phyloP scores from a whole-genome alignment of 306 rosid species.

The Cicer judaicum region DNA sequence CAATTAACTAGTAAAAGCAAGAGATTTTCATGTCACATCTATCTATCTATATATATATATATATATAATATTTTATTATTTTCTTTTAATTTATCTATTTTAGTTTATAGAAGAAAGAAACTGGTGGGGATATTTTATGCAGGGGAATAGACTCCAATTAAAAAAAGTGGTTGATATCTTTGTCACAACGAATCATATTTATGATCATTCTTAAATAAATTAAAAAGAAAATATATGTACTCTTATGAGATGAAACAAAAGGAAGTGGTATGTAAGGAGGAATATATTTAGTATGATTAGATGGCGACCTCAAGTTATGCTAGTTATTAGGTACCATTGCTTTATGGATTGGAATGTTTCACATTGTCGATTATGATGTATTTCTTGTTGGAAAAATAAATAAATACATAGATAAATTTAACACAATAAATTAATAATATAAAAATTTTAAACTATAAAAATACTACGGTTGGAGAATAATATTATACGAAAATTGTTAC shows the following conservation, averaged over 20 bases:
- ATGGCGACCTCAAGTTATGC: constrained; percentile 21
- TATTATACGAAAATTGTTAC: too few relatives aligned
- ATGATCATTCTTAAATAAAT: not conserved
- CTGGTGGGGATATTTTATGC: not conserved
- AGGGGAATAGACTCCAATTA: not conserved
- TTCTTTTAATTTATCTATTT: too few relatives aligned
- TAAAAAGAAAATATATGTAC: not conserved
- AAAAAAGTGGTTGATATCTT: not conserved
- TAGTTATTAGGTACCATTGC: constrained; percentile 42
- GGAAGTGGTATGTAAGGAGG: constrained; percentile 32
- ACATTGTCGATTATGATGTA: constrained; percentile 5
- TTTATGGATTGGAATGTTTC: constrained; percentile 46
- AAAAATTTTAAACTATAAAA: too few relatives aligned
- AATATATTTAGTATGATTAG: constrained; percentile 12
- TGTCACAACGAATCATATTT: not conserved
- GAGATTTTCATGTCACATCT: not conserved
- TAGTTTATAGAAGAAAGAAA: too few relatives aligned
- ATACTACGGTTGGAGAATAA: too few relatives aligned
- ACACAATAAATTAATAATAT: too few relatives aligned
- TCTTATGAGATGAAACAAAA: not conserved
- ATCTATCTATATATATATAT: too few relatives aligned
- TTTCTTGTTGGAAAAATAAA: not conserved
- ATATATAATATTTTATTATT: too few relatives aligned
- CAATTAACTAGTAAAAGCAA: too few relatives aligned
- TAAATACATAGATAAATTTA: too few relatives aligned